Base-by-base conservation (phyloP, 352 stramenopile genomes). In the Phytopythium sindhum region DNA sequence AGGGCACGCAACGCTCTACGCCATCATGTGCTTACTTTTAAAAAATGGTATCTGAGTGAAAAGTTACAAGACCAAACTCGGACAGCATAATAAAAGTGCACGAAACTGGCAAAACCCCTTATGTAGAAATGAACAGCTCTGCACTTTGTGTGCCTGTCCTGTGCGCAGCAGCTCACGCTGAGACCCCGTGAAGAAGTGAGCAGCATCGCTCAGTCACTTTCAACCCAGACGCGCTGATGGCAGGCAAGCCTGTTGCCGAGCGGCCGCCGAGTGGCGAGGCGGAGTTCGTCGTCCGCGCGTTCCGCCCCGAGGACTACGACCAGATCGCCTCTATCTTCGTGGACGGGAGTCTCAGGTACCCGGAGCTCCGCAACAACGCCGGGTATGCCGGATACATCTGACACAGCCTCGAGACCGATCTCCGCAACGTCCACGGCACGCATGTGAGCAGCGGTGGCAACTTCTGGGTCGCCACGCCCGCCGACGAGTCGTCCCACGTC, bases 301-400 rank as follows among this genome's bases (percentile, higher is more conserved):
- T 69, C 59, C 41, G 28, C 19, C 9, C 21, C 0, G 24, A 50
- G 19, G 74, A 81, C 64, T 66, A 69, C 35, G 63, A 68, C 0
- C 59, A 63, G 1, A 63, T 75, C 21, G 44, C 59, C 12, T 50
- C 68, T n/a, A 48, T 82, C 15, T 80, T 80, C 53, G 35, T 67
- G 14, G 37, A 72, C 29, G 74, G 74, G 11, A 78, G 73, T 67
- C 42, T 58, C 28, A 66, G 65, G 33, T 79, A 81, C 64, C 64
- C 66, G 10, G 67, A 35, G 23, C 58, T 75, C 17, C 65, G 66
- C 35, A 61, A 77, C 50, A 63, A 63, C 37, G 23, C 28, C 47
- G 29, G 65, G 23, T 69, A 61, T 42, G 58, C 39, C 35, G 56
- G 64, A 24, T 75, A 75, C 53, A 62, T 77, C 28, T 56, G 69